phyloP scores from a whole-genome alignment of 352 stramenopile species.

The Pythium apleroticum region DNA sequence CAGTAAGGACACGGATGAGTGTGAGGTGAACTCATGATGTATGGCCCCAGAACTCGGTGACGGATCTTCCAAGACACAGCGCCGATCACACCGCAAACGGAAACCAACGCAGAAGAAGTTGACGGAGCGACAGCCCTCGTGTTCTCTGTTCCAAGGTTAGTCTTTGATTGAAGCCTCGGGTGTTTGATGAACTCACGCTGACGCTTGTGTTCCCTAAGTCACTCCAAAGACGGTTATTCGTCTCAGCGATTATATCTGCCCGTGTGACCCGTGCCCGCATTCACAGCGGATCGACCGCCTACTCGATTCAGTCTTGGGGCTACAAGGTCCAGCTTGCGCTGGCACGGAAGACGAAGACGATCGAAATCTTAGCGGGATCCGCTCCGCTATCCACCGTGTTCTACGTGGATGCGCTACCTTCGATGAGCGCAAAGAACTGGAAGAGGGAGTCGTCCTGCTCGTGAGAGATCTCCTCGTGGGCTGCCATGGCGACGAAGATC shows the following conservation, averaged over 20 bases:
- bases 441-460: background rate
- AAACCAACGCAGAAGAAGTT: background rate
- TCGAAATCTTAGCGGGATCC: background rate
- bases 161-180: background rate
- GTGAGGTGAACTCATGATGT: no score
- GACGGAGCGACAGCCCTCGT: background rate
- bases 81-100: background rate
- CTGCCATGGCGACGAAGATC: conserved; percentile 46
- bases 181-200: background rate
- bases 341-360: background rate
- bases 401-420: conserved; percentile 67
- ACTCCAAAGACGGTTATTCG: background rate
- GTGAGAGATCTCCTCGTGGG: conserved; percentile 42
- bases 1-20: no score
- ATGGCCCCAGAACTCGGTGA: background rate
- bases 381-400: conserved; percentile 38
- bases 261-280: conserved; percentile 61
- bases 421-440: conserved; percentile 47
- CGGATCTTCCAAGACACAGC: background rate
- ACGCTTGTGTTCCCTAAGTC: background rate
- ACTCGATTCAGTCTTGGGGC: conserved; percentile 28
- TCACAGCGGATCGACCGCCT: conserved; percentile 45
- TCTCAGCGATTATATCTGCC: conserved; percentile 55
- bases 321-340: background rate
- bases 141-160: background rate